phyloP scores from a whole-genome alignment of 257 asterid genomes.

The Lithospermum erythrorhizon region DNA sequence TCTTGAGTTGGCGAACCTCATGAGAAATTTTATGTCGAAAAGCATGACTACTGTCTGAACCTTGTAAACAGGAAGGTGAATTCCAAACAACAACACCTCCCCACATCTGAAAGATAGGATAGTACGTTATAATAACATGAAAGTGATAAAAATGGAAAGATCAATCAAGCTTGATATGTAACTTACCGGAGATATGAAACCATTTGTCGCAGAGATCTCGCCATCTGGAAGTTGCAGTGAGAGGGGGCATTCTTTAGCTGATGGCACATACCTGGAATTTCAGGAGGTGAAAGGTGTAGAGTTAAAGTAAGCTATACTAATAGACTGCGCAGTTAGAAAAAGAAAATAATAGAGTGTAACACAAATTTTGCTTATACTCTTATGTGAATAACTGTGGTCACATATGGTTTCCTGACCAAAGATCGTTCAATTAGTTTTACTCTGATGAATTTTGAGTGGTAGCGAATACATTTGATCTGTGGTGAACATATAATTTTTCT shows the following conservation, averaged over 20 bases:
- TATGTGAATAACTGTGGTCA: neutral
- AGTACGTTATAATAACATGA: conserved; percentile 11
- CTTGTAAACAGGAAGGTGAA: conserved; percentile 57
- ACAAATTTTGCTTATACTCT: neutral
- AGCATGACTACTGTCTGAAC: conserved; percentile 24
- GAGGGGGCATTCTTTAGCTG: conserved; percentile 85
- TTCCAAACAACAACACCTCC: conserved; percentile 93
- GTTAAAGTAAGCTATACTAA: neutral
- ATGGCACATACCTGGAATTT: conserved; percentile 62
- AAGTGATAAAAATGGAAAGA: conserved; percentile 15
- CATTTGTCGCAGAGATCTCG: conserved; percentile 66
- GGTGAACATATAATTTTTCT: neutral
- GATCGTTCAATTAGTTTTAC: neutral
- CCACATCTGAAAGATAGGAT: conserved; percentile 67
- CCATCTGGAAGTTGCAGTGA: conserved; percentile 67
- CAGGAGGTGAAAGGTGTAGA: conserved; percentile 8
- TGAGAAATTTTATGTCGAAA: conserved; percentile 48
- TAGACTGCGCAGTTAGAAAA: neutral
- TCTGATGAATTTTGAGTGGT: neutral
- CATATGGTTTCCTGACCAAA: neutral
- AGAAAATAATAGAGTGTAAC: neutral
- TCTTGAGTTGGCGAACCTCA: conserved; percentile 35
- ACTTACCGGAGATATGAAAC: conserved; percentile 93
- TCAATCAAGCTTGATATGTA: conserved; percentile 9
- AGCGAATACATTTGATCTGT: too few relatives aligned